Evolutionary conservation across 768 basidiomycete genomes (phyloP), one percentile per base, ranked within the genome.

Genomic region (Mycena rosella): DNA sequence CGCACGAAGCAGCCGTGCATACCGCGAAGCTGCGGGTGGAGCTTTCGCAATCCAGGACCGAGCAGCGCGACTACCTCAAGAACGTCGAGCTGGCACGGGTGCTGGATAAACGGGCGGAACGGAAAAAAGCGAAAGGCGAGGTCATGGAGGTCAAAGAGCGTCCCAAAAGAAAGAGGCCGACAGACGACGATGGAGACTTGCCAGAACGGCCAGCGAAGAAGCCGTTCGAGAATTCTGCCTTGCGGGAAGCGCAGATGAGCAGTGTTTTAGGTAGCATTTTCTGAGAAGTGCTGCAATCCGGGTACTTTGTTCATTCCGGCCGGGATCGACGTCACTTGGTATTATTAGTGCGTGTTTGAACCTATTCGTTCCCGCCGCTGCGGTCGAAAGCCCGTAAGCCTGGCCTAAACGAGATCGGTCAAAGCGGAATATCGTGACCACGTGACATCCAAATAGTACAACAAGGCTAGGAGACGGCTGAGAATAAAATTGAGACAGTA

Each of bases 61-160:
- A 99, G 79, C 96, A 99, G 76, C 88, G 89, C 49, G 94, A 96
- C 40, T 99, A 99, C 78, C 87, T 99, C 59, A 89, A 87, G 77
- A 96, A 98, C 67, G 98, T 99, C 30, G 97, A 98, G 75, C 87
- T 96, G 20, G 96, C 96, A 2, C 88, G 91, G 14, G 89, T 96
- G 45, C 77, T 96, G 72, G 91, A 93, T 70, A 96, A 94, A 76
- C 89, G 93, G n/a, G 88, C 85, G 34, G 86, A 89, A 73, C 88
- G 86, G 76, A 89, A 89, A 75, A 85, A 79, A 65, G 85, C 87
- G 75, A 87, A 82, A 69, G 88, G 88, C 5, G 85, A 87, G 69
- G 86, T 84, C 14, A 81, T 88, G 73, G 76, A 81, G 68, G 61
- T 83, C 58, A 81, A 83, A 66, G 78, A 82, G 64, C 75, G 78